Evolutionary conservation across 2,329 filamentous ascomycete species (phyloP), one percentile per base, ranked within the genome.

Genomic region (Penicillium fuscoglaucum): DNA sequence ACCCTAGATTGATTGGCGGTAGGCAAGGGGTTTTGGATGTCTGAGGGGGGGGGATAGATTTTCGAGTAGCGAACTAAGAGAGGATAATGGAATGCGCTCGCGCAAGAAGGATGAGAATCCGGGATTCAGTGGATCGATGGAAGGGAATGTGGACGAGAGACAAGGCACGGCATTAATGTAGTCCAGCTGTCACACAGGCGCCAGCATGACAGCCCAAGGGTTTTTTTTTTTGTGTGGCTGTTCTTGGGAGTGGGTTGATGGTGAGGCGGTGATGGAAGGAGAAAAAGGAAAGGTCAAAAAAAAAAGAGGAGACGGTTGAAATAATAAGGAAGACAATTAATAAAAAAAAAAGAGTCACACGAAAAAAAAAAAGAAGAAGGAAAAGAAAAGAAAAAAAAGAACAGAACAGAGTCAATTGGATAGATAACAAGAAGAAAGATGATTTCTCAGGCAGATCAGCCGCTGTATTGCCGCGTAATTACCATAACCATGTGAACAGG

Each of bases 141-240:
- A 68, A 72, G 68, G 64, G 70, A 74, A 72, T 72, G 70, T 67
- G 66, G 69, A 63, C 55, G 66, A 71, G 66, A 71, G 67, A 73
- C 72, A 67, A 72, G 69, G 68, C 67, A 70, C 68, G 60, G 69
- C 67, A 70, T 71, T 66, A 68, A 71, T 66, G 68, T 70, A 68
- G 65, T 69, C 62, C 69, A 71, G 68, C 66, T 71, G 72, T 75
- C 71, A 74, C 71, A 74, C 71, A 70, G 66, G 61, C 66, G 68
- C 66, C 68, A 72, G 70, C 70, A 71, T 72, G 70, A 72, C 68
- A 71, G 65, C 60, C 62, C 60, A 60, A 62, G 52, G 47, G 37
- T 29, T 44, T 52, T 50, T 19, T 19, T 54, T 49, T 60, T 53
- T 50, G 41, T 39, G 56, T 43, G 40, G 45, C 21, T 52, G 41